Base-by-base conservation (phyloP, 2,329 filamentous ascomycete species). In the Aspergillus udagawae region DNA sequence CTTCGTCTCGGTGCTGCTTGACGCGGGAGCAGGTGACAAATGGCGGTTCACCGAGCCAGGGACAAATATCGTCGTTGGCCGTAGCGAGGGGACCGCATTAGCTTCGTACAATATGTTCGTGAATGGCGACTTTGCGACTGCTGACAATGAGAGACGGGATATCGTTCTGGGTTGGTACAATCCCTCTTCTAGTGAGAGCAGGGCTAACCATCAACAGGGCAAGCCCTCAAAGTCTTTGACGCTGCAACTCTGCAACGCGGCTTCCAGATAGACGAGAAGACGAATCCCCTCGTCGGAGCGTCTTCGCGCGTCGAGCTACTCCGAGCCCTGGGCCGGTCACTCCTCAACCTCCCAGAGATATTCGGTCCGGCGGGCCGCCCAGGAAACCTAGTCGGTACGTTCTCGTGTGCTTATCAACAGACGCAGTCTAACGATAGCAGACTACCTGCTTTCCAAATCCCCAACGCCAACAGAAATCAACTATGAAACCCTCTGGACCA, bases 1-100 rank as follows among this genome's bases (percentile, higher is more conserved):
- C 70, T 80, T 86, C 49, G 81, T 85, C 2, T 84, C 83, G 0
- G 83, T 86, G 0, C 73, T 86, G 17, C 72, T 85, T 0, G 83
- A 86, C 62, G 83, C 81, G 0, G 81, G 81, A 0, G 81, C 81
- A 0, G 81, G 81, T 1, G 79, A 83, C 63, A 59, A 68, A 10
- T 83, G 81, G 81, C 67, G 62, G 0, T 83, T 74, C 54, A 69
- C 65, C 0, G 81, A 83, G 63, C 73, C 77, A 0, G 65, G 56
- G 0, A 65, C 62, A 1, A 62, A 60, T 0, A 50, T 56, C 20
- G 49, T 59, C 0, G 78, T 78, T 48, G 73, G 68, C 8, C 65
- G 80, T 3, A 81, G 79, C 52, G 81, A 83, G 59, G 80, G 81
- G 1, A 81, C 82, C 38, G 81, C 80, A 0, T 77, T 82, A 1